Evolutionary conservation across 2,329 filamentous ascomycete species (phyloP).

Genomic region (Sporothrix luriei): DNA sequence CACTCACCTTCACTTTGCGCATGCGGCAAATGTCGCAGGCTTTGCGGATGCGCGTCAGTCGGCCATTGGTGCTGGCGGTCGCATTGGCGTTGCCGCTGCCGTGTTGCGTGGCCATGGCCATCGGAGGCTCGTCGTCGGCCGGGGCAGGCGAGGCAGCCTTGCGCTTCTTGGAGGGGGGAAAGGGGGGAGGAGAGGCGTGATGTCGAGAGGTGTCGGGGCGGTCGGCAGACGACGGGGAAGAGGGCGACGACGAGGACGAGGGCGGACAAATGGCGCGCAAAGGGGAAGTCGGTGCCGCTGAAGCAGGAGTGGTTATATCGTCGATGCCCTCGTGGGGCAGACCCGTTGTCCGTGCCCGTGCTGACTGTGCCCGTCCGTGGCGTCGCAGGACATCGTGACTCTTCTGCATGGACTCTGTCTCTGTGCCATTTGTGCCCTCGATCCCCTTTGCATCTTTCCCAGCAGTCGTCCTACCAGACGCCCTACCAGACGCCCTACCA

Average conservation of each 20-base stretch:
- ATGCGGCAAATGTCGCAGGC: slow-evolving; percentile 65
- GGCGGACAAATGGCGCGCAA: too few relatives aligned
- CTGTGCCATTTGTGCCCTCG: background rate
- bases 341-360: background rate
- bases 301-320: background rate
- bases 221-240: background rate
- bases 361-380: too few relatives aligned
- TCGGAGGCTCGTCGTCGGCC: slow-evolving; percentile 1
- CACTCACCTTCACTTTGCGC: slow-evolving; percentile 58
- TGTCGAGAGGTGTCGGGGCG: background rate
- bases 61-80: background rate
- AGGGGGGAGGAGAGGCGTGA: background rate
- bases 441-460: background rate
- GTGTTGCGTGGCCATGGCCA: slow-evolving; percentile 20
- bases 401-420: background rate
- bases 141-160: background rate
- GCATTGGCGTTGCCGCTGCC: background rate
- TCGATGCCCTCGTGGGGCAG: background rate
- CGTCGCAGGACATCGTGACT: background rate
- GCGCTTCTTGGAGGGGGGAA: slow-evolving; percentile 13
- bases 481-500: too few relatives aligned
- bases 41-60: slow-evolving; percentile 55
- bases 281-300: background rate
- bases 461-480: too few relatives aligned
- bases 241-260: background rate